Percentiles rank a stretch among this genome's conserved stretches.
Conservation (phyloP, 345 rosid genomes). For the Eucalyptus brandiana region DNA sequence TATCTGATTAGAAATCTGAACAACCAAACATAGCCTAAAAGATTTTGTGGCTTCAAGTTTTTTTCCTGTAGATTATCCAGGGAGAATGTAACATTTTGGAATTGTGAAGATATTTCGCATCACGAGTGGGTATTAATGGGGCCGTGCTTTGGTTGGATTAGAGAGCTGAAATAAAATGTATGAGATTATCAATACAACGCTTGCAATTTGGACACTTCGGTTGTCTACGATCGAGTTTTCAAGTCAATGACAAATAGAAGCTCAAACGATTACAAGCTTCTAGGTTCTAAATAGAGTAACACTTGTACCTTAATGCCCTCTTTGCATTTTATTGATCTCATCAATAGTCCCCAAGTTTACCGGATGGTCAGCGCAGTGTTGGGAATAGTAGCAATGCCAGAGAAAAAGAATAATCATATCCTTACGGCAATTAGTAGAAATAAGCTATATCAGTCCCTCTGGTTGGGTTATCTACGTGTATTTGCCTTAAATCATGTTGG, state of each 20-base stretch:
- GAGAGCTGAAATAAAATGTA: neutral
- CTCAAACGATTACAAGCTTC: neutral
- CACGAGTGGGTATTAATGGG: neutral
- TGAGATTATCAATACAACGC: neutral
- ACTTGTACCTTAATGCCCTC: neutral
- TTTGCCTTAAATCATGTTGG: neutral
- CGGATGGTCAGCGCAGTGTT: neutral
- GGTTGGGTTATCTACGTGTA: neutral
- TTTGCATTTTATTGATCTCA: neutral
- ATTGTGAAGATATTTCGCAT: neutral
- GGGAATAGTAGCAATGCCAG: neutral
- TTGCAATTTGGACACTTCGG: neutral
- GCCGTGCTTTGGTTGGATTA: neutral
- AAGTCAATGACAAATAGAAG: neutral
- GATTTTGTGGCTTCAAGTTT: neutral
- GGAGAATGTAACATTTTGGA: neutral
- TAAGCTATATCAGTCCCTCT: neutral
- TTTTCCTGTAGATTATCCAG: neutral
- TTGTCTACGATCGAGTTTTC: neutral
- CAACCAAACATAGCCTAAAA: fast-evolving
- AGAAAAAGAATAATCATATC: neutral
- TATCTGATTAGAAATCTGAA: no score
- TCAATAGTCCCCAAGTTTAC: neutral
- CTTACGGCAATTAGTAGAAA: neutral
- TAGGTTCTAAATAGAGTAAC: neutral